phyloP scores from a whole-genome alignment of 1,284 basidiomycete species.

The Mycena sp. region DNA sequence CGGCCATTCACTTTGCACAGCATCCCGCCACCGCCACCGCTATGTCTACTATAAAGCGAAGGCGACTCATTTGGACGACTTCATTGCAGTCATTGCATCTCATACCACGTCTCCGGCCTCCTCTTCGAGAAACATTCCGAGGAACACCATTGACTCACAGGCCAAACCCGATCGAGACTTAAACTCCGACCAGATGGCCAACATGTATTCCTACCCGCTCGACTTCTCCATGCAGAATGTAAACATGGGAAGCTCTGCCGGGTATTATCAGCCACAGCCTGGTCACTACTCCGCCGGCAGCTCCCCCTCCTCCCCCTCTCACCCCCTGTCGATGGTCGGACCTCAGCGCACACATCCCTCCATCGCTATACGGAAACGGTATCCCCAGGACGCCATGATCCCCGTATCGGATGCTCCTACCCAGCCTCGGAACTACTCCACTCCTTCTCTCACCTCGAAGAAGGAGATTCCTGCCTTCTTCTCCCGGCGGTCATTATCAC shows the following conservation, averaged over 20 bases:
- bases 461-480: slow-evolving; percentile 60
- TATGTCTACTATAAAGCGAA: slow-evolving; percentile 5
- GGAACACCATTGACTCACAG: slow-evolving; percentile 18
- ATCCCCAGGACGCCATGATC: slow-evolving; percentile 16
- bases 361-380: slow-evolving; percentile 21
- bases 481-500: slow-evolving; percentile 39
- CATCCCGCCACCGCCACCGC: background rate
- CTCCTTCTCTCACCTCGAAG: slow-evolving; percentile 57
- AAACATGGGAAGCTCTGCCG: slow-evolving; percentile 1
- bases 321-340: slow-evolving; percentile 24
- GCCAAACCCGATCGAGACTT: slow-evolving; percentile 26
- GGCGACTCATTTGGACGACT: slow-evolving; percentile 11
- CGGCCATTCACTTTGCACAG: too few relatives aligned
- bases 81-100: slow-evolving; percentile 24
- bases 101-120: slow-evolving; percentile 11
- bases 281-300: slow-evolving; percentile 18
- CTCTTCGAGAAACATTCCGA: slow-evolving; percentile 12
- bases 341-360: slow-evolving; percentile 24
- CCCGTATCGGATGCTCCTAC: slow-evolving; percentile 55
- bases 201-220: slow-evolving; percentile 28
- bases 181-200: slow-evolving; percentile 21
- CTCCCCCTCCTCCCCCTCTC: slow-evolving; percentile 24
- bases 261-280: slow-evolving; percentile 14
- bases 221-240: slow-evolving; percentile 25
- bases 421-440: slow-evolving; percentile 57